Evolutionary conservation across 2,329 filamentous ascomycete genomes (phyloP).

Genomic region (Fusarium lateritium): DNA sequence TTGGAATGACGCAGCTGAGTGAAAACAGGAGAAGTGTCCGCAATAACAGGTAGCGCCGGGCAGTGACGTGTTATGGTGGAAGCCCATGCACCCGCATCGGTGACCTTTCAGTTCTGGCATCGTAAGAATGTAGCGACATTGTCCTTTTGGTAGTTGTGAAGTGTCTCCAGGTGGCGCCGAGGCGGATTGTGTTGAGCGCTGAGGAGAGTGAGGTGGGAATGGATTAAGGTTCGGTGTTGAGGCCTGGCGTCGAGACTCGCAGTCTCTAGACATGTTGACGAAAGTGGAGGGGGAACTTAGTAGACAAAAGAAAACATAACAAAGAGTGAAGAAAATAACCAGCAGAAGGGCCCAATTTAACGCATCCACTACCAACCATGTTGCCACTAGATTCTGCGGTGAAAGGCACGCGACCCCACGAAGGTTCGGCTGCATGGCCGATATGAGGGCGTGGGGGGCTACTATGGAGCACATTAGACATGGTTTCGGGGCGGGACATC

Average conservation of each 20-base stretch:
- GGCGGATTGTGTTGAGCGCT: constrained; percentile 26
- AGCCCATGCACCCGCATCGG: constrained; percentile 30
- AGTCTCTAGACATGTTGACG: constrained; percentile 1
- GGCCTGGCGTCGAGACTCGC: background rate
- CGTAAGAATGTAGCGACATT: constrained; percentile 31
- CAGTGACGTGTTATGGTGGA: constrained; percentile 22
- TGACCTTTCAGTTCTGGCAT: constrained; percentile 25
- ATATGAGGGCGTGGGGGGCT: constrained; percentile 26
- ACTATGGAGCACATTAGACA: constrained; percentile 6
- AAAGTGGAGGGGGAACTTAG: fast-evolving
- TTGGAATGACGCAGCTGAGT: constrained; percentile 4
- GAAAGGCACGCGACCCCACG: constrained; percentile 20
- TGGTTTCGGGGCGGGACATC: background rate
- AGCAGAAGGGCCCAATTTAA: constrained; percentile 6
- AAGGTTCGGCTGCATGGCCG: constrained; percentile 15
- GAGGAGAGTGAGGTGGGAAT: background rate
- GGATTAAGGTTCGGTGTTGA: background rate
- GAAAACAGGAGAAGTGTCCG: constrained; percentile 28
- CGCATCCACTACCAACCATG: background rate
- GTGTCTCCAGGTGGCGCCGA: constrained; percentile 24
- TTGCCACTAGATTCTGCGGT: constrained; percentile 1
- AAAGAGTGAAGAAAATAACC: background rate
- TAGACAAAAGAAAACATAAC: background rate
- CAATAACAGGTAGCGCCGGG: constrained; percentile 26
- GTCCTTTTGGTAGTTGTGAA: constrained; percentile 17